Conservation (phyloP, 257 asterid species). For the Cynanchum wilfordii region DNA sequence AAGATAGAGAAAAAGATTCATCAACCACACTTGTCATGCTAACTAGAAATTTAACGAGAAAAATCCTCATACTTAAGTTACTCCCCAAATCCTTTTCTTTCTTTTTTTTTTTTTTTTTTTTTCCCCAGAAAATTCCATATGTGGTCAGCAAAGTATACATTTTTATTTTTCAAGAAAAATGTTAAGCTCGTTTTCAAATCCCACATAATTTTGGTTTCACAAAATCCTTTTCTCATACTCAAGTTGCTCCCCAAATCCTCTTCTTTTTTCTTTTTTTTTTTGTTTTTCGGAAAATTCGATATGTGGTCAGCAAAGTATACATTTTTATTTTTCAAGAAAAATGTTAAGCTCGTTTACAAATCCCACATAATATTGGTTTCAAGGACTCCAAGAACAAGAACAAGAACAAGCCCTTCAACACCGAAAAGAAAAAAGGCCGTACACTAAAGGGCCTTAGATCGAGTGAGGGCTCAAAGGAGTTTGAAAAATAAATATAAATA, state of each 20-base stretch:
- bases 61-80: not conserved
- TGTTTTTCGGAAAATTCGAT: not conserved
- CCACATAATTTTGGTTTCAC: not conserved
- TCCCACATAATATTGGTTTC: not conserved
- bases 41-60: not conserved
- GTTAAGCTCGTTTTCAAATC: not conserved
- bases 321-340: no score
- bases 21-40: not conserved
- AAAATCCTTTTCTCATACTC: no score
- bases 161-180: not conserved
- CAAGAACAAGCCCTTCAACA: not conserved
- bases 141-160: not conserved
- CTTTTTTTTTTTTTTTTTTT: not conserved
- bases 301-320: not conserved
- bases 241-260: no score
- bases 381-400: no score
- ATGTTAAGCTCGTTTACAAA: not conserved
- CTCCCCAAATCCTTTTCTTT: not conserved
- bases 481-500: not conserved
- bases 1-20: not conserved
- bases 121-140: not conserved
- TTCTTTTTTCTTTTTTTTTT: not conserved
- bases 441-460: not conserved
- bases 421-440: not conserved
- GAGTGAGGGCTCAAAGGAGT: not conserved